phyloP scores from a whole-genome alignment of 2,329 filamentous ascomycete genomes.

The Pestalotiopsis sp. region DNA sequence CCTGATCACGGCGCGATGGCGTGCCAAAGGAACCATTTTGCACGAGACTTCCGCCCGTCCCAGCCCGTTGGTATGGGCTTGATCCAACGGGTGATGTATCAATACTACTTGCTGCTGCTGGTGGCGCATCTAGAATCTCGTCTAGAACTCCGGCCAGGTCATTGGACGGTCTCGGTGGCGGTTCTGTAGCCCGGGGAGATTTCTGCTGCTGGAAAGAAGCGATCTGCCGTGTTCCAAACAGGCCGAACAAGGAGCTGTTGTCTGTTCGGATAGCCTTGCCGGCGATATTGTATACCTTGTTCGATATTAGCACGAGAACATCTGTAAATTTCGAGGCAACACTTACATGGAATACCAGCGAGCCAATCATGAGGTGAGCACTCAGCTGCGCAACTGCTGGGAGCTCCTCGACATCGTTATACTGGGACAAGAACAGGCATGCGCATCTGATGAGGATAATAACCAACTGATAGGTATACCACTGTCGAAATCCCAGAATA shows the following conservation, averaged over 20 bases:
- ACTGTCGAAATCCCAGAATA: constrained; percentile 62
- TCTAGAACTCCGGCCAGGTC: constrained; percentile 27
- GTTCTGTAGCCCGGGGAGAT: constrained; percentile 36
- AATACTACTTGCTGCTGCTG: neutral
- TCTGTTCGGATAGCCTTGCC: constrained; percentile 56
- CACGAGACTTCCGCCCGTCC: neutral
- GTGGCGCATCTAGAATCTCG: constrained; percentile 23
- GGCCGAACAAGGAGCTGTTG: constrained; percentile 52
- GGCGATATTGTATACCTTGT: constrained; percentile 48
- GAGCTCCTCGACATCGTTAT: constrained; percentile 39
- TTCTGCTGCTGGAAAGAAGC: constrained; percentile 14
- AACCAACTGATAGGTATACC: constrained; percentile 68
- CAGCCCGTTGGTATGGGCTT: neutral
- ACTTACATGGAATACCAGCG: constrained; percentile 58
- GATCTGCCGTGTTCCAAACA: constrained; percentile 23
- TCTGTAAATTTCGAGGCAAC: neutral
- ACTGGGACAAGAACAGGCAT: constrained; percentile 45
- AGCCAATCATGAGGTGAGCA: constrained; percentile 57
- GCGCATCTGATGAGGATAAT: constrained; percentile 58
- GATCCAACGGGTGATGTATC: neutral
- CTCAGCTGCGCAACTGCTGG: constrained; percentile 45
- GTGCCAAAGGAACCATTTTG: neutral
- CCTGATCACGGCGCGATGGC: neutral
- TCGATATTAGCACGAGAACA: constrained; percentile 21
- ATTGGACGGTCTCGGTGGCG: constrained; percentile 15